phyloP scores from a whole-genome alignment of 2,329 filamentous ascomycete species.

The Emydomyces testavorans region DNA sequence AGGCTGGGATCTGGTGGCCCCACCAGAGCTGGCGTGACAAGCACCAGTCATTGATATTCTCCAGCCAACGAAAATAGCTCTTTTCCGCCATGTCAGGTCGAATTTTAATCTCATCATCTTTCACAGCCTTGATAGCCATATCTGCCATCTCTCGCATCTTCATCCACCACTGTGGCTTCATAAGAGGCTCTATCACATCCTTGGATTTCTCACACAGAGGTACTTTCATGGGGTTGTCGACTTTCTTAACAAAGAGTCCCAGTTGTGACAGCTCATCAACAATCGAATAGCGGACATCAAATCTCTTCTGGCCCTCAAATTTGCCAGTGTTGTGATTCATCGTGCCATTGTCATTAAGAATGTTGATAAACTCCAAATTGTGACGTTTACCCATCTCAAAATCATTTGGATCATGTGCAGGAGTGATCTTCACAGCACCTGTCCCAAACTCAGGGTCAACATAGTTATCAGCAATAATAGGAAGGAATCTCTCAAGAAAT shows the following conservation, averaged over 20 bases:
- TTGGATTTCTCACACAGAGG: slow-evolving; percentile 82
- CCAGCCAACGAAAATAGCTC: slow-evolving; percentile 80
- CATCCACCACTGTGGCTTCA: slow-evolving; percentile 99
- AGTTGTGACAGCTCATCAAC: slow-evolving; percentile 73
- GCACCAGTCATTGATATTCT: slow-evolving; percentile 87
- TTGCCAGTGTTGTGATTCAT: slow-evolving; percentile 75
- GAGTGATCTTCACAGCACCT: slow-evolving; percentile 92
- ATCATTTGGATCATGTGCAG: slow-evolving; percentile 92
- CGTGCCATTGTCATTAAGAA: slow-evolving; percentile 79
- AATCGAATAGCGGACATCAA: slow-evolving; percentile 79
- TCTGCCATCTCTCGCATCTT: slow-evolving; percentile 74
- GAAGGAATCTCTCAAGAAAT: slow-evolving; percentile 68
- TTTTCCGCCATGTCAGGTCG: slow-evolving; percentile 70
- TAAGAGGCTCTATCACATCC: slow-evolving; percentile 84
- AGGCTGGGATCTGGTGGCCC: slow-evolving; percentile 90
- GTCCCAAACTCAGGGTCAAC: slow-evolving; percentile 92
- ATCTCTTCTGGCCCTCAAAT: slow-evolving; percentile 79
- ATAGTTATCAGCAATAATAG: slow-evolving; percentile 78
- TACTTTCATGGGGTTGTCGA: slow-evolving; percentile 89
- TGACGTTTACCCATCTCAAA: slow-evolving; percentile 73
- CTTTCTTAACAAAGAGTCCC: slow-evolving; percentile 84
- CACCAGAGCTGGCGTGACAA: slow-evolving; percentile 91
- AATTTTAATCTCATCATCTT: slow-evolving; percentile 73
- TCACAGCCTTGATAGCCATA: slow-evolving; percentile 69
- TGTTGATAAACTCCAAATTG: slow-evolving; percentile 83